Base-by-base conservation (phyloP, 495 filamentous ascomycete species). In the Aspergillus hancockii region DNA sequence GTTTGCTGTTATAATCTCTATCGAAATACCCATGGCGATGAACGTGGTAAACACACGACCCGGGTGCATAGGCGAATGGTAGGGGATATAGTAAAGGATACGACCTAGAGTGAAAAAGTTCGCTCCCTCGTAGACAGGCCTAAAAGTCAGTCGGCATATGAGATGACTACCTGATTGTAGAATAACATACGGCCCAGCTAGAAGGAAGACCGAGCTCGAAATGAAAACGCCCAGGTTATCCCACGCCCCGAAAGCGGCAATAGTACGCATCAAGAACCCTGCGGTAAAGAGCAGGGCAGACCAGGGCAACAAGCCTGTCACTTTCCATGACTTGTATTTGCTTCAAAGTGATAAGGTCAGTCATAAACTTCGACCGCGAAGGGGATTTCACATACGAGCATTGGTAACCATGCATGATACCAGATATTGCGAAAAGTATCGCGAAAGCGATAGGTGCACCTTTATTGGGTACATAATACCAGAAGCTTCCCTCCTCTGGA, bases 41-140 rank as follows among this genome's bases (percentile, higher is more conserved):
- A 94, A 93, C n/a, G 89, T 90, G 5, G 85, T 85, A 55, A 90
- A 76, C 19, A 92, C 88, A 2, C 88, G 84, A 3, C 88, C 89
- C 0, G 90, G 90, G 67, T 93, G 88, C 54, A 93, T 85, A 0
- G 89, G 88, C 0, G 89, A 85, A 60, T 87, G 81, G 60, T 92
- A 88, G 0, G 90, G 90, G 31, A 90, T 84, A 72, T 91, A 92
- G 73, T 88, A 90, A 4, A 94, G 79, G 50, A 89, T 83, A 8
- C 90, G 86, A 23, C 88, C 90, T 21, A 93, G 83, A 54, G 87
- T 82, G 62, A 90, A 80, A 71, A 91, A 94, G 68, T 94, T 90
- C 28, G 84, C 80, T 0, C 86, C 82, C 62, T 90, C 87, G 60
- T 89, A 89, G 47, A 92, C 72, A 7, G 90, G 90, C 7, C 87